Evolutionary conservation across 345 rosid species (phyloP), one percentile per base, ranked within the genome.

Genomic region (Populus nigra): DNA sequence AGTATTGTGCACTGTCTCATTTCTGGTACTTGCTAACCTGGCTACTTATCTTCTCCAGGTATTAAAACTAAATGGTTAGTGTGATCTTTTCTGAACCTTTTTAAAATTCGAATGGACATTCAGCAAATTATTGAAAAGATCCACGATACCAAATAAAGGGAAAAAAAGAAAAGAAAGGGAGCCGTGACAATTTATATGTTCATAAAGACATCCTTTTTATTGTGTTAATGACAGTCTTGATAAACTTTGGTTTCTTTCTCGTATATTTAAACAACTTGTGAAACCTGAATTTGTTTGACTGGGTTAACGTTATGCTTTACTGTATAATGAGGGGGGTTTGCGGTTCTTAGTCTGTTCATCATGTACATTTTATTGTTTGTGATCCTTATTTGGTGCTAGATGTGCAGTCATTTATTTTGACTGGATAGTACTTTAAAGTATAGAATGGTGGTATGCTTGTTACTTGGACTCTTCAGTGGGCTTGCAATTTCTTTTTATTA

Each of bases 301-400:
- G 25, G 65, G 13, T 59, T 23, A 59, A 23, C 1, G 11, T 59
- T 11, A 8, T 59, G 65, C 65, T 4, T 59, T 59, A 23, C 13
- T 9, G 27, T n/a, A n/a, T 3, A 23, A 23, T 23, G 7, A 9
- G 63, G 63, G 63, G 16, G 13, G 2, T n/a, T 59, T 9, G 13
- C 15, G 7, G 23, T 8, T 53, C 20, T 9, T 20, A 18, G 59
- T 6, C n/a, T n/a, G 29, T 59, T 59, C 29, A n/a, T 59, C 11
- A 59, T n/a, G 12, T 10, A n/a, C 25, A 25, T 11, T 59, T 59
- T n/a, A 11, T 59, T 59, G 2, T 4, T n/a, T 59, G 29, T n/a
- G 29, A 59, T 59, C 5, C 63, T 59, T 59, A n/a, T 59, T n/a
- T 71, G 74, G 39, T 25, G 66, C 63, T 73, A 8, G 41, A 71